phyloP scores from a whole-genome alignment of 2,329 filamentous ascomycete species.

The Trichoderma afroharzianum region DNA sequence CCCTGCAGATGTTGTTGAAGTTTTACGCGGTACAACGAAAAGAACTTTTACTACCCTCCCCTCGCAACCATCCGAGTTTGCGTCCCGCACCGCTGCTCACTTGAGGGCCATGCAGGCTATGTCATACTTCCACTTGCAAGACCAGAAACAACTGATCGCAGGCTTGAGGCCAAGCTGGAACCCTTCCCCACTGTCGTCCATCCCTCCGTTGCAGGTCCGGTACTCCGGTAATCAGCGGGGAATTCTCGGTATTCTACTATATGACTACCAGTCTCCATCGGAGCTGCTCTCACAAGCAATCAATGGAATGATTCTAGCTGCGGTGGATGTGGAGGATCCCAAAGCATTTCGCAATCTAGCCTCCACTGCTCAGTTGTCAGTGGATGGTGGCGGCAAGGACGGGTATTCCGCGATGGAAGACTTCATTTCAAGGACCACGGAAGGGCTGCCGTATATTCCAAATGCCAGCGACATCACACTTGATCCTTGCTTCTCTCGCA shows the following conservation, averaged over 20 bases:
- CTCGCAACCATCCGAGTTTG: constrained; percentile 55
- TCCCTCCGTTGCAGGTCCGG: constrained; percentile 58
- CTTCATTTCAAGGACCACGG: constrained; percentile 32
- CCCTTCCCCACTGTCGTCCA: constrained; percentile 50
- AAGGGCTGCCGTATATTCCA: constrained; percentile 60
- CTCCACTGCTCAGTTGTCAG: not conserved
- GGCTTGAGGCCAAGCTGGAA: constrained; percentile 43
- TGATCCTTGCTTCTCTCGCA: constrained; percentile 55
- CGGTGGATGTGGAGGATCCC: constrained; percentile 57
- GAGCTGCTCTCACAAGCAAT: constrained; percentile 61
- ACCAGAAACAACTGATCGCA: constrained; percentile 12
- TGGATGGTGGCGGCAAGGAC: constrained; percentile 21
- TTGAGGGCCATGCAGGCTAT: constrained; percentile 72
- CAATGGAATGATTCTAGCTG: constrained; percentile 66
- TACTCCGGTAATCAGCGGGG: constrained; percentile 52
- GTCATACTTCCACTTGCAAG: constrained; percentile 66
- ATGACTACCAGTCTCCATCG: constrained; percentile 60
- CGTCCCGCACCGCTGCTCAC: constrained; percentile 60
- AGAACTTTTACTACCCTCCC: constrained; percentile 51
- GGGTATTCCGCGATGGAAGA: not conserved
- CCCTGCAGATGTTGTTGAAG: constrained; percentile 53
- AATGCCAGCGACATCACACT: constrained; percentile 52
- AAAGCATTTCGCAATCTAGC: constrained; percentile 44
- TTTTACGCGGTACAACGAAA: constrained; percentile 44
- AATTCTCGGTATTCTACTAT: constrained; percentile 63